Percentiles rank a stretch among this genome's conserved stretches.
These are phyloP conservation scores for Daldinia grandis DNA, from an alignment of 495 filamentous ascomycete genomes.

Conservation along the genomic window DNA sequence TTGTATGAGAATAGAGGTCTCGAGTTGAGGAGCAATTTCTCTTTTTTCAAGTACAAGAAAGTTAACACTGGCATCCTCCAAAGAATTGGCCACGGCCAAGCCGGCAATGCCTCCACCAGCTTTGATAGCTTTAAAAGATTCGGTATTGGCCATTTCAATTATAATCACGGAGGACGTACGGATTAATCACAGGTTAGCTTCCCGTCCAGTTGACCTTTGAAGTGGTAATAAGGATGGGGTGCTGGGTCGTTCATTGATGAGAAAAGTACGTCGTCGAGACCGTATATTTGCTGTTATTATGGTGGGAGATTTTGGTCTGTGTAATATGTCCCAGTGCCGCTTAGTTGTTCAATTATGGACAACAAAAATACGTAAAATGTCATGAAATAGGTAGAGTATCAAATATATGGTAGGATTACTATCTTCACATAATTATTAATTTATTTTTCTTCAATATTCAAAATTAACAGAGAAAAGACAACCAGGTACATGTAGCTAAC, in stretches of 20 bases:
- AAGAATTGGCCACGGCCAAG: slow-evolving; percentile 52
- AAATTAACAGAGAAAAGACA: too few relatives aligned
- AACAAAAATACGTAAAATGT: too few relatives aligned
- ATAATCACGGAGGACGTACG: neutral
- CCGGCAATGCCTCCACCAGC: slow-evolving; percentile 58
- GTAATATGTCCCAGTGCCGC: too few relatives aligned
- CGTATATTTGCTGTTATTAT: neutral
- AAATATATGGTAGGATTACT: too few relatives aligned
- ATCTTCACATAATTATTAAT: too few relatives aligned
- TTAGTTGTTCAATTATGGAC: too few relatives aligned
- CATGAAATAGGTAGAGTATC: too few relatives aligned
- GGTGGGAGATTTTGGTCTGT: too few relatives aligned
- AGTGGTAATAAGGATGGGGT: neutral
- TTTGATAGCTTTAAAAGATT: slow-evolving; percentile 57
- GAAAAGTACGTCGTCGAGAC: neutral
- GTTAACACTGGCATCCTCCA: slow-evolving; percentile 52
- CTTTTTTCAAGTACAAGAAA: slow-evolving; percentile 56
- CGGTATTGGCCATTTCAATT: neutral
- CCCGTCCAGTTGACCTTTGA: neutral
- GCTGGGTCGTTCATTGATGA: neutral
- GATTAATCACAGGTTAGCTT: neutral
- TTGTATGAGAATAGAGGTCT: slow-evolving; percentile 44
- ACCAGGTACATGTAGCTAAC: too few relatives aligned
- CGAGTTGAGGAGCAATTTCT: slow-evolving; percentile 53
- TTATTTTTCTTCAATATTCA: too few relatives aligned